Percentiles rank a stretch among this genome's conserved stretches.
Evolutionary conservation across 495 filamentous ascomycete species (phyloP).

Genomic region (Bathelium albidoporum): DNA sequence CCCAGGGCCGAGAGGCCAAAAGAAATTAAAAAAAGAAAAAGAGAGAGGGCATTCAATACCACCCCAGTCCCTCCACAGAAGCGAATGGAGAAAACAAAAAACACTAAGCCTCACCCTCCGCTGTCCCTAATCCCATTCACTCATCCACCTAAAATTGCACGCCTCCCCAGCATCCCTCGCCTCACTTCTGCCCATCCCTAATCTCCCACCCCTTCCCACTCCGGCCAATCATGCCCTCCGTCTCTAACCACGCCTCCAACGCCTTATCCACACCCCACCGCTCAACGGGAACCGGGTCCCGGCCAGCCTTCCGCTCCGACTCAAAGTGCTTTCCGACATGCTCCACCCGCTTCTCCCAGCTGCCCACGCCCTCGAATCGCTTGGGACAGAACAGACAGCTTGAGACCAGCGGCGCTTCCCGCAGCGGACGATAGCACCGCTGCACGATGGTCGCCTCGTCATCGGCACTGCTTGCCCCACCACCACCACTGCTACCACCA

Average conservation of each 20-base stretch:
- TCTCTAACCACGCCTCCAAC: conserved; percentile 43
- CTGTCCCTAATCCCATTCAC: not conserved
- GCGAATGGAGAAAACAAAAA: no score
- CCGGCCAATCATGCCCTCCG: conserved; percentile 35
- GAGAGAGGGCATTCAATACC: not conserved
- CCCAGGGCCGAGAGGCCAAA: no score
- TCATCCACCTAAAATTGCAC: not conserved
- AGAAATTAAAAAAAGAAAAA: not conserved
- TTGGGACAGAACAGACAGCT: conserved; percentile 57
- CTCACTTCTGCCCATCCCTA: not conserved
- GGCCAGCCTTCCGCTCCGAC: conserved; percentile 30
- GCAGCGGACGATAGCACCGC: conserved; percentile 49
- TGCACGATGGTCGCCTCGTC: conserved; percentile 41
- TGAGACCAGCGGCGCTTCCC: conserved; percentile 51
- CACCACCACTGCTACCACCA: not conserved
- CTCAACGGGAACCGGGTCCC: conserved; percentile 24
- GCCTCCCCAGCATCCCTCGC: not conserved
- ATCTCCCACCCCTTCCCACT: not conserved
- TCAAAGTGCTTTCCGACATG: conserved; percentile 81
- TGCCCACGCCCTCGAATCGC: conserved; percentile 49
- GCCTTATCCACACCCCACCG: conserved; percentile 35
- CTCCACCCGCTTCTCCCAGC: conserved; percentile 83
- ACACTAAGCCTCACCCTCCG: no score
- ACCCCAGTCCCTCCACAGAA: no score
- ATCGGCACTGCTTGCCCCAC: conserved; percentile 28